Base-by-base conservation (phyloP, 2,329 filamentous ascomycete genomes). In the Pseudonectria foliicola region DNA sequence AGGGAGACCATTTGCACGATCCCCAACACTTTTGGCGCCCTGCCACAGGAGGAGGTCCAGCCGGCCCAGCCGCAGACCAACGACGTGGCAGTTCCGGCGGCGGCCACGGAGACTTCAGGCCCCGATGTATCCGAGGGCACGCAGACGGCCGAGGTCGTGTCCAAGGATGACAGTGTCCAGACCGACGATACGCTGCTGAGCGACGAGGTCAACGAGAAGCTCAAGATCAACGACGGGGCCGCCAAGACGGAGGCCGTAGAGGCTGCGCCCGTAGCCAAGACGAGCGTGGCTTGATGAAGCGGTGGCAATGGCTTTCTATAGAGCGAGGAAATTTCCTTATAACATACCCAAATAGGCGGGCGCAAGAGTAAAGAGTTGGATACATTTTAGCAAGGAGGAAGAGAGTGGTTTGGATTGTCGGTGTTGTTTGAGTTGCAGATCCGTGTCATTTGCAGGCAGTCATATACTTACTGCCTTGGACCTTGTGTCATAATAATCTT, bases 1-100 rank as follows among this genome's bases (percentile, higher is more conserved):
- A 50, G 54, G 11, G 69, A 71, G 49, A 56, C 59, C 28, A 61
- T 79, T 24, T 74, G 72, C 51, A 72, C 66, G 6, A 55, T 79
- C 8, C 64, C 67, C 14, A 68, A 62, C 53, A 60, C 57, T 4
- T 69, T 46, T 26, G 35, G 33, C 0, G 12, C 38, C 4, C 24
- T 31, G 3, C 38, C 45, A 12, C 39, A 42, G 13, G 40, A 40
- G 14, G 39, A 38, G 21, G 29, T 34, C 21, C 30, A 31, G 7
- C 32, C 27, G 10, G 35, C 5, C 16, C 25, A 28, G 23, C 15
- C 25, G 6, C 30, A 41, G 27, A 32, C 35, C 13, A 45, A 40
- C 29, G 34, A 39, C 8, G 32, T 36, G 10, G 24, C 37, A 13
- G 33, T 41, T 7, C 33, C 15, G 25, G 36, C 15, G 25, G 36